These are phyloP conservation scores for Neonectria ditissima DNA, from an alignment of 2,329 filamentous ascomycete species.

Conservation along the genomic window DNA sequence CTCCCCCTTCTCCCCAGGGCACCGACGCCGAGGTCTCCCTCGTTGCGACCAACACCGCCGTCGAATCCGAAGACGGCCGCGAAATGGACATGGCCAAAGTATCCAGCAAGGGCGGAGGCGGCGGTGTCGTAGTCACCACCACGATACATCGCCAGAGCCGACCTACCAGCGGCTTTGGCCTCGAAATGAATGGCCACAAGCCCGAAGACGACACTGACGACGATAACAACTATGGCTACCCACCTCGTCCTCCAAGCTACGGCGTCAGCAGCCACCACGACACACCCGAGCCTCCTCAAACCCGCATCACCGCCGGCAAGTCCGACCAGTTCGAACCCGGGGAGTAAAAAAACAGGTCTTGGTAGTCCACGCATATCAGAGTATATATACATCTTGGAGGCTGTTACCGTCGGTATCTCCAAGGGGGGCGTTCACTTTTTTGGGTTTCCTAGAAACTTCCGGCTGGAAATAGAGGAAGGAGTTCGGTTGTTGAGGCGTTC, in stretches of 20 bases:
- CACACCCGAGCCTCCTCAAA: slow-evolving; percentile 35
- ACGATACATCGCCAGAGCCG: slow-evolving; percentile 52
- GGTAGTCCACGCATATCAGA: not conserved
- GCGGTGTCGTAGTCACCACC: slow-evolving; percentile 52
- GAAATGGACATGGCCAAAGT: slow-evolving; percentile 37
- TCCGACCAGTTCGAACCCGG: not conserved
- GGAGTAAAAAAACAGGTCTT: not conserved
- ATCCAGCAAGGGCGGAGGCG: slow-evolving; percentile 29
- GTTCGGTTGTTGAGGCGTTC: slow-evolving; percentile 12
- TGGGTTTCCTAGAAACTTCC: slow-evolving; percentile 10
- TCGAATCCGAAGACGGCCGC: slow-evolving; percentile 33
- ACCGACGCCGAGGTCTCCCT: slow-evolving; percentile 46
- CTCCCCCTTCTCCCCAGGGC: slow-evolving; percentile 30
- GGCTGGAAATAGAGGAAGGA: slow-evolving; percentile 7
- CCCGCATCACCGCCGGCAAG: slow-evolving; percentile 42
- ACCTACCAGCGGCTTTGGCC: slow-evolving; percentile 35
- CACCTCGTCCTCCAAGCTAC: slow-evolving; percentile 28
- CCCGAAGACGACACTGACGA: slow-evolving; percentile 26
- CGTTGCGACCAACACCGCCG: slow-evolving; percentile 33
- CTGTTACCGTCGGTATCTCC: not conserved
- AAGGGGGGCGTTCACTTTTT: slow-evolving; percentile 8
- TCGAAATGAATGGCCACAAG: slow-evolving; percentile 13
- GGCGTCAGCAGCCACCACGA: slow-evolving; percentile 25
- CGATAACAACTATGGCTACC: slow-evolving; percentile 28
- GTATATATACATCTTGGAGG: not conserved